A percentile compares a stretch with the other conserved stretches of the same genome.
These are phyloP conservation scores for Pythium rishiriense DNA, from an alignment of 352 stramenopile species.

Conservation along the genomic window DNA sequence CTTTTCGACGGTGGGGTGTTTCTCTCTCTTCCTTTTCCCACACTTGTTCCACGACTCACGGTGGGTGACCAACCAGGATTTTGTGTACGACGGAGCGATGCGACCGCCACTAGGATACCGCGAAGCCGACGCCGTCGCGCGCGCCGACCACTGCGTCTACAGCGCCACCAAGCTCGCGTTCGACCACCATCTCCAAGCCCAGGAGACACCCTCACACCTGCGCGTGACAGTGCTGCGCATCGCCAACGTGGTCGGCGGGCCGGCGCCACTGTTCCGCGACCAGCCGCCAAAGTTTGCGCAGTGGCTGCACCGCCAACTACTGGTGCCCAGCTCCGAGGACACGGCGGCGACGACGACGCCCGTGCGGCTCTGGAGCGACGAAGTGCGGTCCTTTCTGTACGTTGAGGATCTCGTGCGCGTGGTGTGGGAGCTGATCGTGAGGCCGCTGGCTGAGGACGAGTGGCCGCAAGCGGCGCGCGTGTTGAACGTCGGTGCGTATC, in stretches of 20 bases:
- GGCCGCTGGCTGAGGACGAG: background rate
- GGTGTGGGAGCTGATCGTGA: conserved; percentile 33
- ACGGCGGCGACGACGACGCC: conserved; percentile 6
- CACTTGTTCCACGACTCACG: too few species aligned
- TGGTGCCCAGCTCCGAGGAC: conserved; percentile 1
- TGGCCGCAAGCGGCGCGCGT: conserved; percentile 9
- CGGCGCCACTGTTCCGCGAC: conserved; percentile 38
- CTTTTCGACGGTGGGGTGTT: conserved; percentile 52
- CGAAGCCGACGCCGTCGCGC: conserved; percentile 32
- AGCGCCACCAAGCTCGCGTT: conserved; percentile 53
- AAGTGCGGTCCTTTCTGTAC: conserved; percentile 65
- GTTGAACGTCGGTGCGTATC: conserved; percentile 52
- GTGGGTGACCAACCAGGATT: too few species aligned
- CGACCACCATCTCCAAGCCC: conserved; percentile 36
- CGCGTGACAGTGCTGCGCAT: conserved; percentile 43
- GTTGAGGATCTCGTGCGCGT: conserved; percentile 48
- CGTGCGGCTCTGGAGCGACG: conserved; percentile 58
- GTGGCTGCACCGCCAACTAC: conserved; percentile 57
- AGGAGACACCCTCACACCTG: conserved; percentile 4
- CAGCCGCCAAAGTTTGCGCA: conserved; percentile 60
- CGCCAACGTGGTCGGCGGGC: conserved; percentile 58
- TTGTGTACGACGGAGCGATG: conserved; percentile 53
- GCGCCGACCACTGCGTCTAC: conserved; percentile 32
- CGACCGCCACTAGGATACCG: conserved; percentile 32
- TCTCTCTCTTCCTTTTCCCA: too few species aligned